Evolutionary conservation across 192 early-diverging fungal species (phyloP).

Genomic region (Allomyces javanicus): DNA sequence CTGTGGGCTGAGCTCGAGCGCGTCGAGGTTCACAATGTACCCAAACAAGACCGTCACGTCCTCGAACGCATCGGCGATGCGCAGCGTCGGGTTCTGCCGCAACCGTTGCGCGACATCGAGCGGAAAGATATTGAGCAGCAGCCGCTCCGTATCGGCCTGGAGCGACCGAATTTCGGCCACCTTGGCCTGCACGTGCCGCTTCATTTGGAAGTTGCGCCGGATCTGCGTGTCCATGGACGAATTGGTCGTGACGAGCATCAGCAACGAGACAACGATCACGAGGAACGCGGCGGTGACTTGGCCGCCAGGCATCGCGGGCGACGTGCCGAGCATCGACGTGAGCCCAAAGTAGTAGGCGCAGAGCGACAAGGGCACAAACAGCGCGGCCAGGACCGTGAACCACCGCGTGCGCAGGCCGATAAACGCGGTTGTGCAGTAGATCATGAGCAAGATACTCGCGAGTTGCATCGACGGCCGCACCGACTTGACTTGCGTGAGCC

Average conservation of each 20-base stretch:
- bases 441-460: not conserved
- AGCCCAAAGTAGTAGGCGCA: not conserved
- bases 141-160: conserved; percentile 10
- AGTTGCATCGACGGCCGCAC: not conserved
- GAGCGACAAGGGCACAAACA: not conserved
- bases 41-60: conserved; percentile 13
- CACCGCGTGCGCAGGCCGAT: conserved; percentile 1
- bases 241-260: conserved; percentile 5
- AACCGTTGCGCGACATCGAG: conserved; percentile 11
- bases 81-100: conserved; percentile 7
- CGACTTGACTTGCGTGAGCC: not conserved
- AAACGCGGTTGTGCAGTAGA: conserved; percentile 3
- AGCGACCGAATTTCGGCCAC: conserved; percentile 5
- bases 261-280: not conserved
- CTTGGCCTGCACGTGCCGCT: not conserved
- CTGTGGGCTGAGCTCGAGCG: conserved; percentile 3
- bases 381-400: not conserved
- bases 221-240: conserved; percentile 4
- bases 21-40: conserved; percentile 9
- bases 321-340: not conserved
- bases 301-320: not conserved
- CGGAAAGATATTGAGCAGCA: conserved; percentile 16
- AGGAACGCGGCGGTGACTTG: not conserved
- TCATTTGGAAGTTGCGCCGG: conserved; percentile 11
- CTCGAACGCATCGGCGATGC: conserved; percentile 11